phyloP scores from a whole-genome alignment of 306 rosid genomes.

The Corylus avellana region DNA sequence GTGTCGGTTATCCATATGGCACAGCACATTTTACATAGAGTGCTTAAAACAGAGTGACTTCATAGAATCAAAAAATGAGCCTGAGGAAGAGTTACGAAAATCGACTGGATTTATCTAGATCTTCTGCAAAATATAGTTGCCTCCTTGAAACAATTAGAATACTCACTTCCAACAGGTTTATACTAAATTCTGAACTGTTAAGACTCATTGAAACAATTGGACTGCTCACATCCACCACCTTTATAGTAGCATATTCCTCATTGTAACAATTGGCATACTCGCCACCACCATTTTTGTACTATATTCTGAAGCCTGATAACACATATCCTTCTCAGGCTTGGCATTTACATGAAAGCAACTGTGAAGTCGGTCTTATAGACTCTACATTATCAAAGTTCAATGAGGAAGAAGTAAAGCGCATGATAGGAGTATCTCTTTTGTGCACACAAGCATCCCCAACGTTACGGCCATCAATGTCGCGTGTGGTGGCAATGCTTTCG shows the following conservation, averaged over 20 bases:
- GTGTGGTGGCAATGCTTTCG: conserved; percentile 64
- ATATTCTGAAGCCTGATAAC: not conserved
- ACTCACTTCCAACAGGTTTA: not conserved
- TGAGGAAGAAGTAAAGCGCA: conserved; percentile 47
- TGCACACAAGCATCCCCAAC: conserved; percentile 71
- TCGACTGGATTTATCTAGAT: too few species aligned
- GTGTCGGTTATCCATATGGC: too few species aligned
- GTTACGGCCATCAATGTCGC: conserved; percentile 69
- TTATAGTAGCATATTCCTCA: not conserved
- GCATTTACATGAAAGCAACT: conserved; percentile 44
- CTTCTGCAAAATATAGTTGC: too few species aligned
- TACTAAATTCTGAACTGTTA: not conserved
- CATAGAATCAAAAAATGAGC: too few species aligned
- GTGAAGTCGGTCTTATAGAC: conserved; percentile 46
- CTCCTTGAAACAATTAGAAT: too few species aligned
- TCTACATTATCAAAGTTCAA: conserved; percentile 39
- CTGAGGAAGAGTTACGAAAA: too few species aligned
- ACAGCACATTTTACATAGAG: too few species aligned
- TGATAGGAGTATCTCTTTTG: conserved; percentile 52
- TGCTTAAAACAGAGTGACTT: too few species aligned
- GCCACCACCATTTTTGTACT: not conserved
- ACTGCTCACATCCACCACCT: not conserved
- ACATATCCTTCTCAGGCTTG: conserved; percentile 12
- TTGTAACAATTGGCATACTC: not conserved
- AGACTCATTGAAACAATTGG: not conserved